Conservation (phyloP, 192 early-diverging fungal genomes). For the Diversispora eburnea region DNA sequence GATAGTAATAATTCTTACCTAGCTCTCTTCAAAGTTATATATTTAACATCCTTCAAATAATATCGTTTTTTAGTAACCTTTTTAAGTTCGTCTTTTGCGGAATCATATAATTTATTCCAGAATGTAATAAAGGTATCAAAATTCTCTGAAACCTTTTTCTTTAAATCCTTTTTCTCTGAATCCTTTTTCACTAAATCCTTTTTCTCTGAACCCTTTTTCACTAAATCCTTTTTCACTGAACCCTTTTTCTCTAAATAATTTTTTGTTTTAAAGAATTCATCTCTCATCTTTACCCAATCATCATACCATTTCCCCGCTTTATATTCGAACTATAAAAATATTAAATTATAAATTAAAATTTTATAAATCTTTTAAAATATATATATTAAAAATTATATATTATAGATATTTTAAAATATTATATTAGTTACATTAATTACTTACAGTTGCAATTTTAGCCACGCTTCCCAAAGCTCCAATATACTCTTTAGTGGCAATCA, state of each 20-base stretch:
- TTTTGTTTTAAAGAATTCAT: not conserved
- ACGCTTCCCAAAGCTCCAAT: not conserved
- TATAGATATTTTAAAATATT: no score
- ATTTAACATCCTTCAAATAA: not conserved
- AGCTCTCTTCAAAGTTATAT: not conserved
- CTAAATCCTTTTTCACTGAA: no score
- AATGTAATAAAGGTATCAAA: not conserved
- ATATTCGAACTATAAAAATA: slow-evolving; percentile 1
- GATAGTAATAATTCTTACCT: not conserved
- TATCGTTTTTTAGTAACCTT: not conserved
- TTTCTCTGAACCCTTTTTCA: not conserved
- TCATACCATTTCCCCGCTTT: not conserved
- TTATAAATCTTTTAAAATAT: no score
- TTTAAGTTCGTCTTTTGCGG: not conserved
- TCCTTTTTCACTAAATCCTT: no score
- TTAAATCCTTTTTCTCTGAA: no score
- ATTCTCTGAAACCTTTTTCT: not conserved
- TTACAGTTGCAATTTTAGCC: not conserved
- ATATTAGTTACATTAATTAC: not conserved
- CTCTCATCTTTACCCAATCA: not conserved
- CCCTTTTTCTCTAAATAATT: no score
- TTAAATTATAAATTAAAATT: no score
- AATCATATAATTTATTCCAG: not conserved
- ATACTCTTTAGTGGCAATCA: not conserved
- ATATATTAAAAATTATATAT: no score